Conservation (phyloP, 345 rosid species). For the Bruguiera sexangula region DNA sequence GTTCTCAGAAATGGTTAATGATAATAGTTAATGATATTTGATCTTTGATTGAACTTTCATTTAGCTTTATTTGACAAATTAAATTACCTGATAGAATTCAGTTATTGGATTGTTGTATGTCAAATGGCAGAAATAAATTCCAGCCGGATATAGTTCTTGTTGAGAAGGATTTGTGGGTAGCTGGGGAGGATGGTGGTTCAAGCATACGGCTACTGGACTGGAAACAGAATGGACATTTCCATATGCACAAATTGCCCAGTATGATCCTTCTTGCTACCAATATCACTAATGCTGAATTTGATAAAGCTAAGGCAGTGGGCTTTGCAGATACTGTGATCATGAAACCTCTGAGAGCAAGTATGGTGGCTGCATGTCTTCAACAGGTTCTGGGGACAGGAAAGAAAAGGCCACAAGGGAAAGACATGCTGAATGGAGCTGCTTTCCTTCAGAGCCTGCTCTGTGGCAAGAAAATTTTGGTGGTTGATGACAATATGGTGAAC, state of each 20-base stretch:
- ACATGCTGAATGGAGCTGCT: constrained; percentile 40
- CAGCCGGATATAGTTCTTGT: constrained; percentile 68
- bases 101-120: background rate
- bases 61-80: background rate
- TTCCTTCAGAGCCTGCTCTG: constrained; percentile 53
- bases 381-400: constrained; percentile 71
- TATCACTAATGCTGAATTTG: constrained; percentile 54
- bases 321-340: constrained; percentile 83
- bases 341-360: constrained; percentile 94
- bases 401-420: constrained; percentile 49
- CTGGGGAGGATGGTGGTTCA: constrained; percentile 45
- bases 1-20: no score
- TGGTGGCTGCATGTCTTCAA: constrained; percentile 92
- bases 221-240: constrained; percentile 46
- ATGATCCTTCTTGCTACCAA: constrained; percentile 78
- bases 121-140: constrained; percentile 36
- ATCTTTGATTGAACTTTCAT: background rate
- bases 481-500: constrained; percentile 87
- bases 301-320: constrained; percentile 75
- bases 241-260: constrained; percentile 46
- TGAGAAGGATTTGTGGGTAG: constrained; percentile 86
- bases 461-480: constrained; percentile 84
- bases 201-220: constrained; percentile 32
- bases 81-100: background rate
- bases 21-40: no score